A percentile compares a stretch with the other conserved stretches of the same genome.
These are phyloP conservation scores for Cicer pinnatifidum DNA, from an alignment of 306 rosid species.

Conservation along the genomic window DNA sequence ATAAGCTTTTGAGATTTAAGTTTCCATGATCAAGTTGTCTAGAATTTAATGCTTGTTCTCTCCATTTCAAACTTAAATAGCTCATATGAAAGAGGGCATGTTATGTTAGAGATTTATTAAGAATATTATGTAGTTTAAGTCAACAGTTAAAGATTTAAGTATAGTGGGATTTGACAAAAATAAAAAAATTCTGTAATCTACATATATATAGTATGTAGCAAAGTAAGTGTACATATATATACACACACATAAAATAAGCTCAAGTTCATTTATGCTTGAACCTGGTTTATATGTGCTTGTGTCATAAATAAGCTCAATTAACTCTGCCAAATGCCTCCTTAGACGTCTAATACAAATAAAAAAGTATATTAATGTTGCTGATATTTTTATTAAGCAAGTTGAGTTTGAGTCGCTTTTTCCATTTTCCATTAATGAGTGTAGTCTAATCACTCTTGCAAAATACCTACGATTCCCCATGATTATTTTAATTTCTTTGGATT, in stretches of 20 bases:
- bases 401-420: background rate
- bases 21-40: slow-evolving; percentile 1
- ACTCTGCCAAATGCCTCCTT: background rate
- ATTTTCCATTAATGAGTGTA: slow-evolving; percentile 8
- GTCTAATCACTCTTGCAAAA: slow-evolving; percentile 25
- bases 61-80: background rate
- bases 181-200: background rate
- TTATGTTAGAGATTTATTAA: background rate
- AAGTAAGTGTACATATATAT: background rate
- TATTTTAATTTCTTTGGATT: slow-evolving; percentile 23
- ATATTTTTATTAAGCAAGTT: slow-evolving; percentile 13
- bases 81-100: background rate
- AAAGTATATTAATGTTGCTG: background rate
- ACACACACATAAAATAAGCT: slow-evolving; percentile 13
- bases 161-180: background rate
- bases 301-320: background rate
- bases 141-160: background rate
- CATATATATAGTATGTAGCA: background rate
- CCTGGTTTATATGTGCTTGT: background rate
- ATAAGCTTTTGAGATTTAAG: background rate
- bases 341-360: background rate
- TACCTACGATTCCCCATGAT: background rate
- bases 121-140: background rate
- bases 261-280: slow-evolving; percentile 28
- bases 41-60: background rate